These are phyloP conservation scores for Penicillium pancosmium DNA, from an alignment of 495 filamentous ascomycete species.

Conservation along the genomic window DNA sequence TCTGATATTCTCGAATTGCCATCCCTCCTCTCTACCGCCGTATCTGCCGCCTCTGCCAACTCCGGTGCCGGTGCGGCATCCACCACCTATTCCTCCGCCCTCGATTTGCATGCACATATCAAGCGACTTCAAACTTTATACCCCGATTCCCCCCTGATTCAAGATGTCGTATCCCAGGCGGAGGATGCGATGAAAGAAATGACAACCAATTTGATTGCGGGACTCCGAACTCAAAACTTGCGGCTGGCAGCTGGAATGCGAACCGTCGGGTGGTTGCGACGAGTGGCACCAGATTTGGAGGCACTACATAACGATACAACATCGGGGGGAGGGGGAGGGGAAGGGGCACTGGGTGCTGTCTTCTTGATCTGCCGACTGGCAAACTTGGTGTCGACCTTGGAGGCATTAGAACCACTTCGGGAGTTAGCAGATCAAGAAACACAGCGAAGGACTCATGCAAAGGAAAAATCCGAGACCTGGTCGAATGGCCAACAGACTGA, in stretches of 20 bases:
- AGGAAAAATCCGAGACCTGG: constrained; percentile 48
- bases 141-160: constrained; percentile 73
- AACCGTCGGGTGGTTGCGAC: constrained; percentile 87
- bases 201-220: constrained; percentile 79
- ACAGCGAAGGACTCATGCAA: constrained; percentile 36
- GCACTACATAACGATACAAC: constrained; percentile 43
- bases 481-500: constrained; percentile 89
- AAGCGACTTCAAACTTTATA: constrained; percentile 82
- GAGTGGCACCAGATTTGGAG: constrained; percentile 82
- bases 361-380: constrained; percentile 86
- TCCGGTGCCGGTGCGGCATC: constrained; percentile 52
- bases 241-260: constrained; percentile 91
- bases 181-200: constrained; percentile 89
- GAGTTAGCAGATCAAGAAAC: constrained; percentile 91
- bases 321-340: constrained; percentile 46
- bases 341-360: constrained; percentile 74
- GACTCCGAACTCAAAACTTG: constrained; percentile 73
- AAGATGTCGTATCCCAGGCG: constrained; percentile 72
- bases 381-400: constrained; percentile 77
- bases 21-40: constrained; percentile 75
- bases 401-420: constrained; percentile 81
- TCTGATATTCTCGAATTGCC: constrained; percentile 93
- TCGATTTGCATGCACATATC: constrained; percentile 94
- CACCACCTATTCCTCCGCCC: constrained; percentile 84
- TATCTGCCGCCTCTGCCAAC: constrained; percentile 59